Conservation (phyloP, 1,139 yeast species). For the Scheffersomyces parashehatae region DNA sequence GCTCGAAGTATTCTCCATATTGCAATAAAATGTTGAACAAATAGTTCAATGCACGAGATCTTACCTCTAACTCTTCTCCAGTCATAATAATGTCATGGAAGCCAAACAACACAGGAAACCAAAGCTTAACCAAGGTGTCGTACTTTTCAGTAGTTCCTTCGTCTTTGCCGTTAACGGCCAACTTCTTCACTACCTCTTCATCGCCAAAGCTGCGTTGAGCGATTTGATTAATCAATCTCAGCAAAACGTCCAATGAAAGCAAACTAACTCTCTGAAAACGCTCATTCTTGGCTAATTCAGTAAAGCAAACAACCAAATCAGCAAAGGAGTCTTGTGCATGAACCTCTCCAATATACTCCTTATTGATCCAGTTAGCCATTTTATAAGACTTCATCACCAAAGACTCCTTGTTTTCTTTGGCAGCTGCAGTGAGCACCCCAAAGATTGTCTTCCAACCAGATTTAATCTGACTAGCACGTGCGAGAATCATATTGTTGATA, state of each 20-base stretch:
- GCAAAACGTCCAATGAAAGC: constrained; percentile 77
- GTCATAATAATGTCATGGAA: constrained; percentile 90
- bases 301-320: constrained; percentile 73
- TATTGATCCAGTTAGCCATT: constrained; percentile 63
- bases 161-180: constrained; percentile 7
- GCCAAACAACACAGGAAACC: constrained; percentile 84
- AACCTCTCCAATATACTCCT: constrained; percentile 62
- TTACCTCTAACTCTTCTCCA: constrained; percentile 91
- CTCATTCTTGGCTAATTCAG: constrained; percentile 82
- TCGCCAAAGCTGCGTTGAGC: constrained; percentile 40
- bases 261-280: constrained; percentile 78
- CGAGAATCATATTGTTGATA: constrained; percentile 78
- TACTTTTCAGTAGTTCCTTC: constrained; percentile 20
- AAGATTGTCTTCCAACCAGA: constrained; percentile 96
- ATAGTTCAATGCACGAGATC: constrained; percentile 82
- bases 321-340: constrained; percentile 74
- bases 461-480: constrained; percentile 71
- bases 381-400: constrained; percentile 65
- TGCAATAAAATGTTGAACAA: constrained; percentile 80
- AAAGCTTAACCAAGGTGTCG: constrained; percentile 48
- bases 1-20: constrained; percentile 75
- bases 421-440: constrained; percentile 70
- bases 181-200: constrained; percentile 13
- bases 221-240: constrained; percentile 59
- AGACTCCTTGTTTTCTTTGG: constrained; percentile 53